Percentiles rank a stretch among this genome's conserved stretches.
phyloP scores from a whole-genome alignment of 2,329 filamentous ascomycete species.

The Arthrobotrys iridis region DNA sequence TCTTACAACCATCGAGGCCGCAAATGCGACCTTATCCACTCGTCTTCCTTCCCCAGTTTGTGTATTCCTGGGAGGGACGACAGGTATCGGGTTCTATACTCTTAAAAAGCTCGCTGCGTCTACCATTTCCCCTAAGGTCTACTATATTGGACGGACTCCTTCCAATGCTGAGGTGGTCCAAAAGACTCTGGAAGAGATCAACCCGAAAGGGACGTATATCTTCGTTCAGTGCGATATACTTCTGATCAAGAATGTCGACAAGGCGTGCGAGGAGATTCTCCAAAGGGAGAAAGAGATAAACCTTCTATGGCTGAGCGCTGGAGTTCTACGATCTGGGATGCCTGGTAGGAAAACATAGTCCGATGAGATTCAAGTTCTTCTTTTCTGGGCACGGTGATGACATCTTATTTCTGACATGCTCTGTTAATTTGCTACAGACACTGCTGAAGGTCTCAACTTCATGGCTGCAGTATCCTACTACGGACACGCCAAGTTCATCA shows the following conservation, averaged over 20 bases:
- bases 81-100: slow-evolving; percentile 66
- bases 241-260: slow-evolving; percentile 65
- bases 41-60: slow-evolving; percentile 62
- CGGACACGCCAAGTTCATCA: slow-evolving; percentile 68
- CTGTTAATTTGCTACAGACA: slow-evolving; percentile 62
- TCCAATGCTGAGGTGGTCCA: slow-evolving; percentile 61
- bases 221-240: slow-evolving; percentile 65
- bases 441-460: slow-evolving; percentile 68
- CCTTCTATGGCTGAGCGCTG: slow-evolving; percentile 67
- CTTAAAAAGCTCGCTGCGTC: slow-evolving; percentile 63
- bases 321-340: slow-evolving; percentile 61
- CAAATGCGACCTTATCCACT: slow-evolving; percentile 61
- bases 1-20: slow-evolving; percentile 59
- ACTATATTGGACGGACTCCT: slow-evolving; percentile 65
- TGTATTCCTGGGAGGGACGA: slow-evolving; percentile 67
- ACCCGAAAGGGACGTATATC: slow-evolving; percentile 63
- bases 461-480: slow-evolving; percentile 68
- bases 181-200: slow-evolving; percentile 63
- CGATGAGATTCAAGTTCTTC: neutral
- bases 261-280: slow-evolving; percentile 66
- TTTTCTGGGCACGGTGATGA: neutral
- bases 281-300: slow-evolving; percentile 67
- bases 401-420: neutral
- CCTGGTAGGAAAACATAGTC: slow-evolving; percentile 39
- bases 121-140: slow-evolving; percentile 60